Conservation (phyloP, 2,329 filamentous ascomycete genomes). For the Ophidiomyces ophidiicola region DNA sequence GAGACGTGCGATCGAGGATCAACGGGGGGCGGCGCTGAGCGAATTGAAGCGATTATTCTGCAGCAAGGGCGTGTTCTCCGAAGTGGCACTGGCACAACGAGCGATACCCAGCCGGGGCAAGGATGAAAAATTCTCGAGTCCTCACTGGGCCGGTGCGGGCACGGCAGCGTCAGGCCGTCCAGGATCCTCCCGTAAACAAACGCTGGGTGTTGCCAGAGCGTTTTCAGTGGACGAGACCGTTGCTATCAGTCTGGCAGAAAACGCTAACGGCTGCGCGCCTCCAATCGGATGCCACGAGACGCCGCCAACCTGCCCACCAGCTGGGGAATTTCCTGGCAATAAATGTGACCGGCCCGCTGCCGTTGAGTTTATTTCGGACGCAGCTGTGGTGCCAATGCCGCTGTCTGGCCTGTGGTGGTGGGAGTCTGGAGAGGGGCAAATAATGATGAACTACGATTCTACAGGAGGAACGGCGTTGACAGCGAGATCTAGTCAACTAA, state of each 20-base stretch:
- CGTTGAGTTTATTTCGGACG: slow-evolving; percentile 6
- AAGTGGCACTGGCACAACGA: slow-evolving; percentile 1
- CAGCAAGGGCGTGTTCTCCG: neutral
- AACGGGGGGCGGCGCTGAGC: neutral
- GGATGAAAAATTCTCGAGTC: slow-evolving; percentile 4
- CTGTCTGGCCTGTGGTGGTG: no score
- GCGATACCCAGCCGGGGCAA: slow-evolving; percentile 3
- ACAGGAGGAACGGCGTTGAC: no score
- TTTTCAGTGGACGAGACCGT: slow-evolving; percentile 5
- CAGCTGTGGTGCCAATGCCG: no score
- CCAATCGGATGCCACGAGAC: slow-evolving; percentile 12
- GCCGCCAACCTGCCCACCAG: neutral
- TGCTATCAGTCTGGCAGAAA: slow-evolving; percentile 3
- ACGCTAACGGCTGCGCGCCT: slow-evolving; percentile 7
- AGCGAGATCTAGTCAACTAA: no score
- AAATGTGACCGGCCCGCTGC: slow-evolving; percentile 10
- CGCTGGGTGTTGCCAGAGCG: neutral
- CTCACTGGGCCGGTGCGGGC: neutral
- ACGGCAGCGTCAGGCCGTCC: slow-evolving; percentile 3
- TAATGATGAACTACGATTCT: no score
- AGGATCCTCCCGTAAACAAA: slow-evolving; percentile 4
- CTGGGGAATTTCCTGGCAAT: neutral
- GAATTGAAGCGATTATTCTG: neutral
- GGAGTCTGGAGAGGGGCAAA: no score
- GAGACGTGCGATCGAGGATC: neutral